Conservation (phyloP, 805 yeast species). For the Wickerhamomyces kurtzmanii region DNA sequence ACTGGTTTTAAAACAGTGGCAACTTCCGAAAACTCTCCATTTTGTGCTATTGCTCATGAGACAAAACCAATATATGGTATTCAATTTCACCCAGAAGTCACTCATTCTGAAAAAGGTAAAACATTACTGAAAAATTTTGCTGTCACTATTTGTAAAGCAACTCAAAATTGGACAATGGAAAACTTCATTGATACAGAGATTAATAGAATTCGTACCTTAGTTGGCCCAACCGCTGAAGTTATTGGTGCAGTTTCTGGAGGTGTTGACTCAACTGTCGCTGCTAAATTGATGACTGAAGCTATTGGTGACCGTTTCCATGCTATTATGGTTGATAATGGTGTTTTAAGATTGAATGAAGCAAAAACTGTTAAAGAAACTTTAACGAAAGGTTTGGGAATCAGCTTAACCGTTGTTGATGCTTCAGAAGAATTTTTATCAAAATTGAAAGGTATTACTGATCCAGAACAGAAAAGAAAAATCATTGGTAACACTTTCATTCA, state of each 20-base stretch:
- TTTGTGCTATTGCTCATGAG: conserved; percentile 81
- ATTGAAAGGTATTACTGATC: conserved; percentile 92
- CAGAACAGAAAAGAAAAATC: conserved; percentile 97
- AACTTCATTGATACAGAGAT: conserved; percentile 97
- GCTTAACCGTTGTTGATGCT: conserved; percentile 92
- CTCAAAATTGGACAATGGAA: conserved; percentile 95
- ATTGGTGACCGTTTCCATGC: conserved; percentile 99
- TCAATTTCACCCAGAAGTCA: conserved; percentile 99
- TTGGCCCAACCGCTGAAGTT: conserved; percentile 97
- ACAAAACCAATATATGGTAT: conserved; percentile 77
- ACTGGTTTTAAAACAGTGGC: conserved; percentile 84
- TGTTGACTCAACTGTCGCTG: conserved; percentile 98
- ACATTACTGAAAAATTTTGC: conserved; percentile 86
- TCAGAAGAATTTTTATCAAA: conserved; percentile 78
- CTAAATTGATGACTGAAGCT: conserved; percentile 95
- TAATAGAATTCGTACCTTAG: conserved; percentile 79
- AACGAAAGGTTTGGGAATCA: conserved; percentile 89
- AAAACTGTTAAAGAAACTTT: conserved; percentile 79
- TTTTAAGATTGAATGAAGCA: conserved; percentile 92
- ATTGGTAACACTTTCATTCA: conserved; percentile 97
- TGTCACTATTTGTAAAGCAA: conserved; percentile 76
- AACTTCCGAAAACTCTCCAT: conserved; percentile 89
- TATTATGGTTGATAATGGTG: conserved; percentile 95
- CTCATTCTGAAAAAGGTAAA: conserved; percentile 91
- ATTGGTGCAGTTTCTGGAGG: conserved; percentile 99